phyloP scores from a whole-genome alignment of 2,329 filamentous ascomycete species.

The Alternaria arborescens region DNA sequence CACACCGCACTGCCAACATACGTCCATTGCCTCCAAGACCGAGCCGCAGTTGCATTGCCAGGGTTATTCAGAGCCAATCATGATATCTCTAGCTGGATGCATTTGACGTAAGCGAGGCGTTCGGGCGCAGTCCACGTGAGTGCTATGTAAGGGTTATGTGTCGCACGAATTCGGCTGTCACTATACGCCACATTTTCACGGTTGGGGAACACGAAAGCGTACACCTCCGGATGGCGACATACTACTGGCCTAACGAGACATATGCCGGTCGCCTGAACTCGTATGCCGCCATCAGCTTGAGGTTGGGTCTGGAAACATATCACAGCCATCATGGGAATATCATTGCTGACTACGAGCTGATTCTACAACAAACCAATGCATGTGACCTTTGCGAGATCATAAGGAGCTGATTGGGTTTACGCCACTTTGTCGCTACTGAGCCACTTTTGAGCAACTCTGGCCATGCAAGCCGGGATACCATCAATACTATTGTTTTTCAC shows the following conservation, averaged over 20 bases:
- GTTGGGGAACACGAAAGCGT: not conserved
- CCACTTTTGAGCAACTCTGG: not conserved
- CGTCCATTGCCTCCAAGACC: not conserved
- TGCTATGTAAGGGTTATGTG: slow-evolving; percentile 6
- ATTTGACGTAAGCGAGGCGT: slow-evolving; percentile 11
- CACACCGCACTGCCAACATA: slow-evolving; percentile 10
- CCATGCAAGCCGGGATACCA: not conserved
- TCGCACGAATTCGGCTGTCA: slow-evolving; percentile 11
- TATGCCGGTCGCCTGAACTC: not conserved
- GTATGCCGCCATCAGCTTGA: not conserved
- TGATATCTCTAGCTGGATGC: not conserved
- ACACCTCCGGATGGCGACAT: not conserved
- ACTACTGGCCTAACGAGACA: not conserved
- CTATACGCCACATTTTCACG: slow-evolving; percentile 3
- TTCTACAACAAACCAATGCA: not conserved
- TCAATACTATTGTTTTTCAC: not conserved
- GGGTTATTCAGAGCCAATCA: not conserved
- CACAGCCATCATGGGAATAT: not conserved
- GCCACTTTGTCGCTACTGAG: not conserved
- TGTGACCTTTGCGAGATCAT: not conserved
- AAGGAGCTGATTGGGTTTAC: not conserved
- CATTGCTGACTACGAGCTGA: not conserved
- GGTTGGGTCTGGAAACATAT: not conserved
- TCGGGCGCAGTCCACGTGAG: slow-evolving; percentile 15
- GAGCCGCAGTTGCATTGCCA: not conserved